A percentile compares a stretch with the other conserved stretches of the same genome.
phyloP scores from a whole-genome alignment of 2,329 filamentous ascomycete genomes.

The Ophiocordyceps camponoti-rufipedis region DNA sequence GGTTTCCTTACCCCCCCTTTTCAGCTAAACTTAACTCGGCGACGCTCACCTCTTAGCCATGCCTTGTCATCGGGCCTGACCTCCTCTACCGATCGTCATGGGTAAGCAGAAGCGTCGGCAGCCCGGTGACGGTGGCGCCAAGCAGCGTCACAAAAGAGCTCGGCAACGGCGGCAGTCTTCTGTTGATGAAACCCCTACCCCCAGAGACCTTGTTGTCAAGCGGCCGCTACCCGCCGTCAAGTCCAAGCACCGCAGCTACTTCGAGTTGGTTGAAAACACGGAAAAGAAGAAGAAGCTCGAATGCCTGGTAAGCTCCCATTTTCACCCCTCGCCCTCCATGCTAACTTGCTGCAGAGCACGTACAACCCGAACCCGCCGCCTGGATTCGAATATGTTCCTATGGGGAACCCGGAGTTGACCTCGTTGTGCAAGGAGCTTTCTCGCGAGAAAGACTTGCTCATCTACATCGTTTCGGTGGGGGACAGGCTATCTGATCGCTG shows the following conservation, averaged over 20 bases:
- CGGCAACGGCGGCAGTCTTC: constrained; percentile 9
- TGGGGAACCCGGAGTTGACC: constrained; percentile 42
- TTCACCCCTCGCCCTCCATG: constrained; percentile 1
- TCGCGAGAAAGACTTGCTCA: constrained; percentile 40
- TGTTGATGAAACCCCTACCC: constrained; percentile 1
- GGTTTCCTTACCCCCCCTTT: too few species aligned
- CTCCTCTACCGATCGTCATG: constrained; percentile 9
- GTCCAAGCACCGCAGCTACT: constrained; percentile 41
- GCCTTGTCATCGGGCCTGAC: neutral
- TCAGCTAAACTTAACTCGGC: neutral
- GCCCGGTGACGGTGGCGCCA: constrained; percentile 13
- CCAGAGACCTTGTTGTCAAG: constrained; percentile 18
- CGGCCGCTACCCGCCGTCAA: constrained; percentile 20
- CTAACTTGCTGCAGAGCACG: constrained; percentile 28
- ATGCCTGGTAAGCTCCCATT: constrained; percentile 30
- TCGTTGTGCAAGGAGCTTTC: constrained; percentile 46
- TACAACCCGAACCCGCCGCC: constrained; percentile 32
- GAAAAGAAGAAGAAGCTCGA: constrained; percentile 48
- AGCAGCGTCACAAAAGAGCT: constrained; percentile 16
- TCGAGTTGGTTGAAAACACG: constrained; percentile 45
- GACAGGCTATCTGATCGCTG: neutral
- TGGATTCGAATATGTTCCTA: constrained; percentile 43
- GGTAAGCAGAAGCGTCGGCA: constrained; percentile 17
- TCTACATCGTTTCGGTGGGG: constrained; percentile 46
- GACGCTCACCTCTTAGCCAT: neutral